Conservation (phyloP, 257 asterid species). For the Solanum chiquidenum region DNA sequence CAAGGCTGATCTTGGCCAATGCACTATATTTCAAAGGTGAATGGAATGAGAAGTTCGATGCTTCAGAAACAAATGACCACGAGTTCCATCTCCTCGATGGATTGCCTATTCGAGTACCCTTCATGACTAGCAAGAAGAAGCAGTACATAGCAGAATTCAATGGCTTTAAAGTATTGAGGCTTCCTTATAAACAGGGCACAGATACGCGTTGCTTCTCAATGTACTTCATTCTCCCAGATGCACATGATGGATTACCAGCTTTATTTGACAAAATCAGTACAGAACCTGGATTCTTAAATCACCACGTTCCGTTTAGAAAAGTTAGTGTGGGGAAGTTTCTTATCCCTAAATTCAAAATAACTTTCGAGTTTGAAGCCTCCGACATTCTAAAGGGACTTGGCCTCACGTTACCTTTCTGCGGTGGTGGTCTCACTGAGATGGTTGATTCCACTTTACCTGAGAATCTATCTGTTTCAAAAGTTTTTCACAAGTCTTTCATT, state of each 20-base stretch:
- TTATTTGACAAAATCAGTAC: slow-evolving; percentile 5
- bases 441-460: slow-evolving; percentile 7
- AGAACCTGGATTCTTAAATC: slow-evolving; percentile 12
- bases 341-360: slow-evolving; percentile 23
- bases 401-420: slow-evolving; percentile 10
- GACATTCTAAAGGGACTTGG: slow-evolving; percentile 11
- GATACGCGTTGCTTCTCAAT: slow-evolving; percentile 17
- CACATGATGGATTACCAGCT: slow-evolving; percentile 16
- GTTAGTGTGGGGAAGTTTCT: slow-evolving; percentile 7
- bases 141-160: slow-evolving; percentile 3
- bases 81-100: slow-evolving; percentile 15
- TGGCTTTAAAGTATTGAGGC: slow-evolving; percentile 18
- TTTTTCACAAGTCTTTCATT: neutral
- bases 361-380: slow-evolving; percentile 29
- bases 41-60: slow-evolving; percentile 17
- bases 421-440: slow-evolving; percentile 19
- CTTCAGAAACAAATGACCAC: slow-evolving; percentile 9
- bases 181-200: slow-evolving; percentile 12
- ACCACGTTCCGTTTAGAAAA: neutral
- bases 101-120: slow-evolving; percentile 3
- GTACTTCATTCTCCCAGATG: slow-evolving; percentile 20
- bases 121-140: slow-evolving; percentile 16
- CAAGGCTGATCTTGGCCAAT: slow-evolving; percentile 19
- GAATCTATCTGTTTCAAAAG: slow-evolving; percentile 10
- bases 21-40: slow-evolving; percentile 23